Conservation (phyloP, 345 rosid species). For the Kernera saxatilis region DNA sequence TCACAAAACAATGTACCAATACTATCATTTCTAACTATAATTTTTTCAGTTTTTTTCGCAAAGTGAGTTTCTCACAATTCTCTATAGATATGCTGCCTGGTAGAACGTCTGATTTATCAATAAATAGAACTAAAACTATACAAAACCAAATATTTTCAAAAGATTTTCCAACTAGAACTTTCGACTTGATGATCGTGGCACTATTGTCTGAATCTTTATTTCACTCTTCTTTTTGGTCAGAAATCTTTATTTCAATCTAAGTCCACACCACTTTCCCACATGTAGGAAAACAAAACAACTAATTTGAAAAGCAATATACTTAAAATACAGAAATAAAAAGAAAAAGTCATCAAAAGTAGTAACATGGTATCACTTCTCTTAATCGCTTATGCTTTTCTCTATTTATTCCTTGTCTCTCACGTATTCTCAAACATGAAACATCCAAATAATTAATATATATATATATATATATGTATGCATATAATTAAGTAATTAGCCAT, state of each 20-base stretch:
- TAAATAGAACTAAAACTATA: background rate
- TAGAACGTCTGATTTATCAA: background rate
- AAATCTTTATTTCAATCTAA: background rate
- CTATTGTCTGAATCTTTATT: background rate
- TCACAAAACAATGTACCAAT: background rate
- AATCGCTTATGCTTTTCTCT: slow-evolving; percentile 4
- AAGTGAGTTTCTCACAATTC: background rate
- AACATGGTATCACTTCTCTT: slow-evolving; percentile 4
- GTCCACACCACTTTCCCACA: background rate
- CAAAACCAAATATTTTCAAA: background rate
- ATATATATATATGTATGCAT: too few relatives aligned
- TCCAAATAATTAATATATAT: background rate
- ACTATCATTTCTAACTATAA: background rate
- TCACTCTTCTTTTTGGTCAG: background rate
- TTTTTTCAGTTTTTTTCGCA: background rate
- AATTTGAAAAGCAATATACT: background rate
- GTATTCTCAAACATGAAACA: slow-evolving; percentile 12
- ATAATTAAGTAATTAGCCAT: slow-evolving; percentile 4
- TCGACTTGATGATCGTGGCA: background rate
- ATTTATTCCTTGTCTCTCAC: background rate
- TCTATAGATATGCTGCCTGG: background rate
- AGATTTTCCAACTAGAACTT: background rate
- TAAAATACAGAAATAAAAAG: background rate
- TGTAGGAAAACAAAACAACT: background rate
- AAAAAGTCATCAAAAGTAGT: background rate